Evolutionary conservation across 176 grass and related monocot species (phyloP).

Genomic region (Dendrocalamus sinicus): DNA sequence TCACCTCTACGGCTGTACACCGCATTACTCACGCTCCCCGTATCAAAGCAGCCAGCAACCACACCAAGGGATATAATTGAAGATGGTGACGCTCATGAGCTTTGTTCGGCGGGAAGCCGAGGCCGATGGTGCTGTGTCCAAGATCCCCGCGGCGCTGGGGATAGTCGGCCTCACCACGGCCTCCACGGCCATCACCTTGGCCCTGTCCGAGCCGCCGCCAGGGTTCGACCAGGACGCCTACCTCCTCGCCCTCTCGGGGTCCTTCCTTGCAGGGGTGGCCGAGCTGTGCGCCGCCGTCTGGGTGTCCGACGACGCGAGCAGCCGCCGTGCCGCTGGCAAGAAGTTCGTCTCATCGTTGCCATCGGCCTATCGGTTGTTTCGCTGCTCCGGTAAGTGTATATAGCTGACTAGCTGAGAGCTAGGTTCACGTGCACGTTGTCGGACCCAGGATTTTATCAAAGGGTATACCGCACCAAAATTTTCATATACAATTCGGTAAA

Average conservation of each 20-base stretch:
- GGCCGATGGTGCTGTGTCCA: too few species aligned
- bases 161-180: neutral
- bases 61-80: too few species aligned
- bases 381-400: neutral
- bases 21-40: too few species aligned
- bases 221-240: neutral
- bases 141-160: neutral
- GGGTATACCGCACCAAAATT: too few species aligned
- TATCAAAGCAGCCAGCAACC: too few species aligned
- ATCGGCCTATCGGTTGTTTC: neutral
- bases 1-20: too few species aligned
- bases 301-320: neutral
- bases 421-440: too few species aligned
- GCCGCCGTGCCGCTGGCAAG: neutral
- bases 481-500: too few species aligned
- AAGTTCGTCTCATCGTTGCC: neutral
- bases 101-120: too few species aligned
- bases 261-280: neutral
- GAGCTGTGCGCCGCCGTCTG: neutral
- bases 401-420: too few species aligned
- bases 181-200: neutral
- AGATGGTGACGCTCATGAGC: too few species aligned
- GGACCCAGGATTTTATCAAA: too few species aligned
- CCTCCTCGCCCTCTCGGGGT: neutral
- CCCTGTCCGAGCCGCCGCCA: neutral